Base-by-base conservation (phyloP, 208 protist species). In the Trypanosoma cruzi region DNA sequence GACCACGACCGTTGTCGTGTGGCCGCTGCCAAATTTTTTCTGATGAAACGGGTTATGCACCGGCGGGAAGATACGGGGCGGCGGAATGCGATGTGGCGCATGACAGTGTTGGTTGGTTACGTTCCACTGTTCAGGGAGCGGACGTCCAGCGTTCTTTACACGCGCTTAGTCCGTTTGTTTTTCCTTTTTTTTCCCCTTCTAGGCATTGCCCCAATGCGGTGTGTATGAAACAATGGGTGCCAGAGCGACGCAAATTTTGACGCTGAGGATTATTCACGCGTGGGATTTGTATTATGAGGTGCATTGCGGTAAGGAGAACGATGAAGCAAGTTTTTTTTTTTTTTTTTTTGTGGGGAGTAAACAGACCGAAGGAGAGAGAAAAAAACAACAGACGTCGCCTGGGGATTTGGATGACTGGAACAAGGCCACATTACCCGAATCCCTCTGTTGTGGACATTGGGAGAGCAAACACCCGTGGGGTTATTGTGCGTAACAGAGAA, bases 31-130 rank as follows among this genome's bases (percentile, higher is more conserved):
- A n/a, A n/a, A n/a, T n/a, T n/a, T n/a, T n/a, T n/a, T n/a, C n/a
- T n/a, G n/a, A n/a, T n/a, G n/a, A n/a, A n/a, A n/a, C n/a, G n/a
- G n/a, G n/a, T n/a, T n/a, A n/a, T n/a, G n/a, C n/a, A n/a, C n/a
- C n/a, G n/a, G n/a, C n/a, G n/a, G 36, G 36, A 40, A 40, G 36
- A 40, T 40, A 40, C 6, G 36, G 4, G 36, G 85, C 94, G 22
- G 75, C 97, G 10, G 95, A 98, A 77, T 89, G 89, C 62, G 95
- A 98, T 66, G 81, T 88, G 31, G 73, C 84, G 16, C 90, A 84
- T 73, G 96, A 97, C 84, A 95, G 67, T 67, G 90, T 83, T n/a
- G 86, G 90, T 1, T 95, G 90, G 90, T 79, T 88, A 22, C 92
- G 90, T 85, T 86, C 78, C 14, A 81, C 87, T 0, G 82, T 83